These are phyloP conservation scores for Lipomyces kockii DNA, from an alignment of 805 yeast species.

Conservation along the genomic window DNA sequence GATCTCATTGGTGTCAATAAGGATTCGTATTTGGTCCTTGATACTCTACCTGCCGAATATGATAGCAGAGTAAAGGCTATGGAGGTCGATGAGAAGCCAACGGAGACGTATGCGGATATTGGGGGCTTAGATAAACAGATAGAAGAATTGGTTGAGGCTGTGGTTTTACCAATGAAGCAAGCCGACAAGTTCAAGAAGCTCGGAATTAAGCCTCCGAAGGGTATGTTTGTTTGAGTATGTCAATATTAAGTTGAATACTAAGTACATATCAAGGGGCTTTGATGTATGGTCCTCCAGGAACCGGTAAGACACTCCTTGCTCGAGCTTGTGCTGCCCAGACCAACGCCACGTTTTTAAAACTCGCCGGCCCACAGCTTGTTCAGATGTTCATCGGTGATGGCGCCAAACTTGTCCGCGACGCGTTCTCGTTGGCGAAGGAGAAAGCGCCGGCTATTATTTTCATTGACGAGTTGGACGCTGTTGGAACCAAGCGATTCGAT, in stretches of 20 bases:
- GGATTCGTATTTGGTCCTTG: slow-evolving; percentile 90
- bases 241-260: neutral
- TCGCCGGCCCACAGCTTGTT: slow-evolving; percentile 97
- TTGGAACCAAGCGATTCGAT: slow-evolving; percentile 97
- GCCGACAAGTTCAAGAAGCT: slow-evolving; percentile 92
- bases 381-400: slow-evolving; percentile 99
- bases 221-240: slow-evolving; percentile 44
- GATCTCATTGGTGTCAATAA: slow-evolving; percentile 97
- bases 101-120: slow-evolving; percentile 94
- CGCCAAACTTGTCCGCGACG: slow-evolving; percentile 95
- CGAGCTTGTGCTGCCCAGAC: slow-evolving; percentile 99
- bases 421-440: slow-evolving; percentile 95
- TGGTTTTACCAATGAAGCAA: slow-evolving; percentile 97
- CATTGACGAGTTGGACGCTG: slow-evolving; percentile 97
- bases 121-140: slow-evolving; percentile 99
- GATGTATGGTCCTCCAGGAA: slow-evolving; percentile 99
- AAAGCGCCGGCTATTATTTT: slow-evolving; percentile 98
- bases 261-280: slow-evolving; percentile 56
- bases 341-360: slow-evolving; percentile 91
- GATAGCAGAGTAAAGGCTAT: slow-evolving; percentile 97
- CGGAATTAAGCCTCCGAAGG: slow-evolving; percentile 98
- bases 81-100: slow-evolving; percentile 99
- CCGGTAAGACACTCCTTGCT: slow-evolving; percentile 96
- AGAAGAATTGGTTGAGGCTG: slow-evolving; percentile 97
- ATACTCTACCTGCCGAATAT: slow-evolving; percentile 94